Evolutionary conservation across 2,329 filamentous ascomycete genomes (phyloP), one percentile per base, ranked within the genome.

Genomic region (Xylaria sp.): DNA sequence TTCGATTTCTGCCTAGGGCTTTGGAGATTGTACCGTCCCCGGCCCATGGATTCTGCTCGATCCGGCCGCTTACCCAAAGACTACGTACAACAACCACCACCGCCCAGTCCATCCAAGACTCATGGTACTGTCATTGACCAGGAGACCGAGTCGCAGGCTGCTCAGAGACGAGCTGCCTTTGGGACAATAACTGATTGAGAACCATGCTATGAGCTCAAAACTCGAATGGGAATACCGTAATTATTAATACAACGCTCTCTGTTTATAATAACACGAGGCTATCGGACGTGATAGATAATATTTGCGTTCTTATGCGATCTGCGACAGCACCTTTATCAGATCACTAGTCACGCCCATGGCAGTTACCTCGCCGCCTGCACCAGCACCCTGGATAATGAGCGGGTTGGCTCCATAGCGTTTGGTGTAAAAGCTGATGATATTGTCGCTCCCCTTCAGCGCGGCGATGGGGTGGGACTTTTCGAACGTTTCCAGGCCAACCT

Each of bases 391-490:
- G 72, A 99, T 89, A 78, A 98, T 97, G 72, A 99, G 85, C 52
- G 96, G 94, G 82, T 95, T 97, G 79, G 86, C 88, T 68, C 94
- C 94, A 79, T 99, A 99, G 76, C 96, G 88, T 86, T 97, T 92
- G 6, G 96, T 99, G 83, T 98, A 97, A 86, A 99, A 98, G 85
- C 91, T 97, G 79, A 99, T 97, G 80, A 99, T 97, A 85, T 99
- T 99, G 80, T 98, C 96, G 81, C 94, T 98, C 44, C 96, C 96
- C 87, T 97, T 97, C 67, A 99, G 86, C 57, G 92, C 92, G 15
- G 96, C 96, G 82, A 99, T 98, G 13, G 96, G 93, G 78, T 97
- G 94, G 70, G 92, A 92, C 75, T 89, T 89, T 74, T 97, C 94
- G 75, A 94, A 94, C 82, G 92, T 93, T 86, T 98, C 91, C 73